A percentile compares a stretch with the other conserved stretches of the same genome.
Conservation (phyloP, 352 stramenopile species). For the Aphanomyces euteiches region DNA sequence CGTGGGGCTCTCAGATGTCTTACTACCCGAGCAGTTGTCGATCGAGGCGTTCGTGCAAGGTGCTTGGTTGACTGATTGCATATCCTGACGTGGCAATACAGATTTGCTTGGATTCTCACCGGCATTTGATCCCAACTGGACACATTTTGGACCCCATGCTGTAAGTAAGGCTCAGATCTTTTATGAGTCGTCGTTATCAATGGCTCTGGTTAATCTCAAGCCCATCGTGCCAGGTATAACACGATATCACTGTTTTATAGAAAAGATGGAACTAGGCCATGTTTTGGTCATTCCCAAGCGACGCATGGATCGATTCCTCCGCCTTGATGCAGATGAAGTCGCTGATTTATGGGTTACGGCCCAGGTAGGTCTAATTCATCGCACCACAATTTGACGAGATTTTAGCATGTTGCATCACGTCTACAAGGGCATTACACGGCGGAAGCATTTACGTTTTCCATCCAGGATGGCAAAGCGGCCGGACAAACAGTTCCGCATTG, state of each 20-base stretch:
- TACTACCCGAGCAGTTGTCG: background rate
- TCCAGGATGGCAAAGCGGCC: constrained; percentile 88
- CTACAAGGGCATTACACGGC: constrained; percentile 69
- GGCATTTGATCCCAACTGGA: constrained; percentile 36
- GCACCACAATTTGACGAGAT: background rate
- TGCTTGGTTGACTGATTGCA: background rate
- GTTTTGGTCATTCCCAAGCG: constrained; percentile 86
- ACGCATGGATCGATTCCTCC: constrained; percentile 61
- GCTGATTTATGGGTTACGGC: constrained; percentile 85
- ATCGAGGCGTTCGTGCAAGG: constrained; percentile 4
- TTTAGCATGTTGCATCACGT: constrained; percentile 58
- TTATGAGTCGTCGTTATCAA: constrained; percentile 49
- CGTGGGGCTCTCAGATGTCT: constrained; percentile 26
- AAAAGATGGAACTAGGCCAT: constrained; percentile 55
- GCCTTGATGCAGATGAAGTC: constrained; percentile 80
- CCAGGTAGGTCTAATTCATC: constrained; percentile 40
- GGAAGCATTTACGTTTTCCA: constrained; percentile 87
- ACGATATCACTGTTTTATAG: background rate
- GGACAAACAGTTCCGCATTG: constrained; percentile 92
- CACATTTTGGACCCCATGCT: constrained; percentile 48
- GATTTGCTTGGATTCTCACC: constrained; percentile 43
- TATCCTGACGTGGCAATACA: constrained; percentile 7
- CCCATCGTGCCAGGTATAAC: constrained; percentile 81
- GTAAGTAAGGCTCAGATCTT: constrained; percentile 56
- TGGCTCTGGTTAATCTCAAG: constrained; percentile 91